A percentile compares a stretch with the other conserved stretches of the same genome.
Evolutionary conservation across 345 rosid genomes (phyloP).

Genomic region (Trapa incisa): DNA sequence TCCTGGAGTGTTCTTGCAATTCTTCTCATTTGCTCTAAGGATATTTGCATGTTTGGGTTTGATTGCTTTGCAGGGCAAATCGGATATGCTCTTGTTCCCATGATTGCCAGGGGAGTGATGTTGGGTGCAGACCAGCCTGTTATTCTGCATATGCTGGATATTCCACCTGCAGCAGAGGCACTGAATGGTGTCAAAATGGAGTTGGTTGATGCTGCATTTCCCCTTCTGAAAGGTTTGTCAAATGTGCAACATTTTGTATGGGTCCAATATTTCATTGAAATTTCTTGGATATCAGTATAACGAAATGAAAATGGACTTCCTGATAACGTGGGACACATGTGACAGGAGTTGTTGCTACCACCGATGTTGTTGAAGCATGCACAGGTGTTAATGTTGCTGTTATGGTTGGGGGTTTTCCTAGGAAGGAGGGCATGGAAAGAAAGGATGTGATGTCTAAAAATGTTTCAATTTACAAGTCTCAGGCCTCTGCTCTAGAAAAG

Average conservation of each 20-base stretch:
- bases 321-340: constrained; percentile 7
- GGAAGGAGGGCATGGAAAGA: constrained; percentile 99
- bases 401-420: constrained; percentile 99
- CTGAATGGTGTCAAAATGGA: constrained; percentile 97
- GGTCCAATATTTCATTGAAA: background rate
- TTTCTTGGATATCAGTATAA: background rate
- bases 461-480: constrained; percentile 91
- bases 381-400: constrained; percentile 80
- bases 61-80: constrained; percentile 68
- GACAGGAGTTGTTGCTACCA: constrained; percentile 94
- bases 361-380: constrained; percentile 93
- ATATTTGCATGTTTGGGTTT: background rate
- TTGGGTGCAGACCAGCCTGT: constrained; percentile 97
- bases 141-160: constrained; percentile 98
- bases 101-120: constrained; percentile 98
- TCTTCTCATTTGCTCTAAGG: background rate
- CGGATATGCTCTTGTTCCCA: constrained; percentile 97
- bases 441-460: constrained; percentile 98
- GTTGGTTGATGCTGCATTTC: constrained; percentile 91
- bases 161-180: constrained; percentile 95
- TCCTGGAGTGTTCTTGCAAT: background rate
- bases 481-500: constrained; percentile 90
- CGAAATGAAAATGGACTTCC: background rate
- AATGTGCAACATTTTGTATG: background rate
- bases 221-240: constrained; percentile 75